These are phyloP conservation scores for Acrocalymma vagum DNA, from an alignment of 2,329 filamentous ascomycete genomes.

Conservation along the genomic window DNA sequence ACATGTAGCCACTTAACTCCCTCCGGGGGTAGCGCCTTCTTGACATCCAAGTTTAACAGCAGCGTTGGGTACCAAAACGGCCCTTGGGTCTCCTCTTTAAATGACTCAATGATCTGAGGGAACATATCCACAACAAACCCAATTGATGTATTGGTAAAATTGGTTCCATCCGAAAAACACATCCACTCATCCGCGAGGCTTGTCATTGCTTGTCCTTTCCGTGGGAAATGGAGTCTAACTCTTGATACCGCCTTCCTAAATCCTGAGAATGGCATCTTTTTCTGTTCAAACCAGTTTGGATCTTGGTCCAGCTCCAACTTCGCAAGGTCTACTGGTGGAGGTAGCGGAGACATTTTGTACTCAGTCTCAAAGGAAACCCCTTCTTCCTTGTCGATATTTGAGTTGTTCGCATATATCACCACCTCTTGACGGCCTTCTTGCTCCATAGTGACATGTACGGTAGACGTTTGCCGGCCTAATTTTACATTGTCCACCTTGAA, in stretches of 20 bases:
- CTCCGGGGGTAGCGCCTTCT: slow-evolving; percentile 72
- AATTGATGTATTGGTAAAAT: slow-evolving; percentile 70
- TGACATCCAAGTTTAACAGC: slow-evolving; percentile 78
- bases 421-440: slow-evolving; percentile 68
- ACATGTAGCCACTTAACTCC: slow-evolving; percentile 78
- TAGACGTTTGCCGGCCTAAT: slow-evolving; percentile 69
- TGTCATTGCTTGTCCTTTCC: slow-evolving; percentile 50
- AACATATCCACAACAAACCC: slow-evolving; percentile 75
- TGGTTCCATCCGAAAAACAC: slow-evolving; percentile 65
- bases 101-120: slow-evolving; percentile 68
- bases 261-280: slow-evolving; percentile 52
- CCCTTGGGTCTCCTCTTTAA: slow-evolving; percentile 40
- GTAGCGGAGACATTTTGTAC: slow-evolving; percentile 60
- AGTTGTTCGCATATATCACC: slow-evolving; percentile 71
- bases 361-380: slow-evolving; percentile 65
- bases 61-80: slow-evolving; percentile 80
- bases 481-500: slow-evolving; percentile 71
- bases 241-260: slow-evolving; percentile 61
- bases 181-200: slow-evolving; percentile 72
- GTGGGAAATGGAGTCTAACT: slow-evolving; percentile 62
- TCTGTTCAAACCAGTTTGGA: slow-evolving; percentile 55
- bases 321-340: slow-evolving; percentile 52
- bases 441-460: slow-evolving; percentile 69
- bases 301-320: slow-evolving; percentile 56
- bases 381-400: slow-evolving; percentile 66